Evolutionary conservation across 179 eudicot species (phyloP).

Genomic region (Pouteria campechiana): DNA sequence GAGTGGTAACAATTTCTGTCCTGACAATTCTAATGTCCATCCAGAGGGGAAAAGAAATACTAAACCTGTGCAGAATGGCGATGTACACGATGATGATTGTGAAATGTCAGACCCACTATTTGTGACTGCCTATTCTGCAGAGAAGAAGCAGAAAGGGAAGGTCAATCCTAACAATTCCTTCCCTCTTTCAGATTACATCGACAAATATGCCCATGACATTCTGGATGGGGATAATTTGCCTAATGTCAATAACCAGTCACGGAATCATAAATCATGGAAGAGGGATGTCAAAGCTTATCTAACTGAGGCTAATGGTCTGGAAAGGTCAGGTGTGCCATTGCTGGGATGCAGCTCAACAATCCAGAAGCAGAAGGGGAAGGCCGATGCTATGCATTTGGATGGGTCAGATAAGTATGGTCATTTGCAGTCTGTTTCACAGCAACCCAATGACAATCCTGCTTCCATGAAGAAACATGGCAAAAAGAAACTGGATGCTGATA

Average conservation of each 20-base stretch:
- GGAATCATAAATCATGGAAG: too few relatives aligned
- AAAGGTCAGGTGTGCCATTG: slow-evolving; percentile 28
- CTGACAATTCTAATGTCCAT: slow-evolving; percentile 20
- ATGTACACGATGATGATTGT: slow-evolving; percentile 25
- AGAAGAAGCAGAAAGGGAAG: slow-evolving; percentile 47
- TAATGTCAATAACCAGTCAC: too few relatives aligned
- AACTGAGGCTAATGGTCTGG: too few relatives aligned
- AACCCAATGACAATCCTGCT: slow-evolving; percentile 26
- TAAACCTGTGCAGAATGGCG: slow-evolving; percentile 32
- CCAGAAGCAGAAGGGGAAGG: slow-evolving; percentile 51
- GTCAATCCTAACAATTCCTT: slow-evolving; percentile 22
- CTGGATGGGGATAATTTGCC: too few relatives aligned
- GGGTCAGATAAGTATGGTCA: slow-evolving; percentile 22
- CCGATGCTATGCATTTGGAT: slow-evolving; percentile 22
- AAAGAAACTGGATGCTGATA: slow-evolving; percentile 38
- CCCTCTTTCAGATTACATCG: slow-evolving; percentile 24
- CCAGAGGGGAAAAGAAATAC: slow-evolving; percentile 14
- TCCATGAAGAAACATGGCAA: slow-evolving; percentile 43
- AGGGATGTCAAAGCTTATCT: too few relatives aligned
- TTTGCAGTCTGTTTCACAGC: slow-evolving; percentile 21
- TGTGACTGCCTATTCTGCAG: slow-evolving; percentile 19
- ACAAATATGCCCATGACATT: too few relatives aligned
- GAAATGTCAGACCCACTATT: slow-evolving; percentile 25
- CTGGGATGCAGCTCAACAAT: slow-evolving; percentile 26
- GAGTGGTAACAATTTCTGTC: slow-evolving; percentile 29